These are phyloP conservation scores for Eleusine coracana DNA, from an alignment of 176 grass and related monocot genomes.

Conservation along the genomic window DNA sequence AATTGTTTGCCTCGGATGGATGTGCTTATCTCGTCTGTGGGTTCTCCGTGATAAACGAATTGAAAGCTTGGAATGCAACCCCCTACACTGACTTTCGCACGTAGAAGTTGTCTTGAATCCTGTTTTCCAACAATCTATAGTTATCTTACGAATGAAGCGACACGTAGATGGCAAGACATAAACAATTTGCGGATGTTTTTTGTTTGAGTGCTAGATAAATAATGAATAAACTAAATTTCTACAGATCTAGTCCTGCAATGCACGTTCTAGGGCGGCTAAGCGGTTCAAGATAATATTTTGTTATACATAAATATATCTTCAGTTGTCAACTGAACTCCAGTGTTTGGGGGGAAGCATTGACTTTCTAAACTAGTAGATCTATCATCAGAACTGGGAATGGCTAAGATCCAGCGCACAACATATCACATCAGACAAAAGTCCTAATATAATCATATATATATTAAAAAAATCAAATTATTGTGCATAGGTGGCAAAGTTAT, in stretches of 20 bases:
- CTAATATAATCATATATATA: not conserved
- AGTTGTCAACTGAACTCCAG: not conserved
- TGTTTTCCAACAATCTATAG: not conserved
- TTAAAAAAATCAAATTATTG: not conserved
- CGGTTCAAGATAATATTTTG: not conserved
- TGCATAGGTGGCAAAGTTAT: not conserved
- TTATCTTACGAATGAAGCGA: not conserved
- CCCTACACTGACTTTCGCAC: not conserved
- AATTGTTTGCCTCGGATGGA: not conserved
- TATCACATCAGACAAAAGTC: conserved; percentile 8
- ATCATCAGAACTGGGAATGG: not conserved
- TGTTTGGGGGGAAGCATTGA: not conserved
- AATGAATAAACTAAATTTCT: not conserved
- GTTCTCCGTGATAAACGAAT: not conserved
- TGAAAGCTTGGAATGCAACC: not conserved
- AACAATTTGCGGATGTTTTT: not conserved
- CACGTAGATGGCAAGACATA: not conserved
- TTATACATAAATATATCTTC: not conserved
- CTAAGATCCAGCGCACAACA: not conserved
- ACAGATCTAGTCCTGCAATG: not conserved
- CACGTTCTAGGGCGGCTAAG: conserved; percentile 13
- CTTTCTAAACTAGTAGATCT: not conserved
- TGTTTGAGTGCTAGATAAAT: not conserved
- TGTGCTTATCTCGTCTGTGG: not conserved
- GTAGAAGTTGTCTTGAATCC: not conserved